Percentiles rank a stretch among this genome's conserved stretches.
These are phyloP conservation scores for Phytophthora melonis DNA, from an alignment of 352 stramenopile genomes.

Conservation along the genomic window DNA sequence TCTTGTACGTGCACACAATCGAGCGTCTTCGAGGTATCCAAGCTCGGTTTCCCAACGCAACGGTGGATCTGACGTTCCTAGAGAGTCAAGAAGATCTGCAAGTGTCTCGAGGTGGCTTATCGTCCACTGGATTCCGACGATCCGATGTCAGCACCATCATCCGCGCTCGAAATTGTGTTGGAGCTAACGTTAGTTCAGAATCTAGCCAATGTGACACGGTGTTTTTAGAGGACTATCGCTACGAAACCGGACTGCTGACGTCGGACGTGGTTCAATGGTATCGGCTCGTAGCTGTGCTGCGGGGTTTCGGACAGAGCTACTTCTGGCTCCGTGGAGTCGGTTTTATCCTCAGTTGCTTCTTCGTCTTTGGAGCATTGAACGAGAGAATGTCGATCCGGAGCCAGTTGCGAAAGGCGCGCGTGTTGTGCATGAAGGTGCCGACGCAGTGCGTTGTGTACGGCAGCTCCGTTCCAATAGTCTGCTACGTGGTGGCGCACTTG, in stretches of 20 bases:
- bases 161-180: slow-evolving; percentile 31
- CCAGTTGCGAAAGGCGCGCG: slow-evolving; percentile 12
- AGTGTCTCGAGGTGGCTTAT: slow-evolving; percentile 17
- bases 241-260: slow-evolving; percentile 36
- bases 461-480: slow-evolving; percentile 47
- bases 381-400: not conserved
- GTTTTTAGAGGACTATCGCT: slow-evolving; percentile 55
- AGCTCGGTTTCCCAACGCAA: slow-evolving; percentile 15
- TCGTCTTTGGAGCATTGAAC: slow-evolving; percentile 3
- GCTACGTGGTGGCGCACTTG: slow-evolving; percentile 54
- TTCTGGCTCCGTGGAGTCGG: slow-evolving; percentile 41
- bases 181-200: slow-evolving; percentile 27
- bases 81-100: slow-evolving; percentile 38
- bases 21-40: slow-evolving; percentile 13
- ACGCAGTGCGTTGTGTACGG: slow-evolving; percentile 64
- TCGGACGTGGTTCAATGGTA: slow-evolving; percentile 43
- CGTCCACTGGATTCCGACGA: slow-evolving; percentile 19
- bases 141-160: slow-evolving; percentile 38
- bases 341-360: slow-evolving; percentile 39
- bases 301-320: slow-evolving; percentile 47
- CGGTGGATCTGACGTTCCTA: slow-evolving; percentile 34
- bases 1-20: slow-evolving; percentile 29
- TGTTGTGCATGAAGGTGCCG: slow-evolving; percentile 49
- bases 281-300: slow-evolving; percentile 30
- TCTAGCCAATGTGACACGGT: slow-evolving; percentile 37